Evolutionary conservation across 441 rosid species (phyloP).

Genomic region (Gossypium trilobum): DNA sequence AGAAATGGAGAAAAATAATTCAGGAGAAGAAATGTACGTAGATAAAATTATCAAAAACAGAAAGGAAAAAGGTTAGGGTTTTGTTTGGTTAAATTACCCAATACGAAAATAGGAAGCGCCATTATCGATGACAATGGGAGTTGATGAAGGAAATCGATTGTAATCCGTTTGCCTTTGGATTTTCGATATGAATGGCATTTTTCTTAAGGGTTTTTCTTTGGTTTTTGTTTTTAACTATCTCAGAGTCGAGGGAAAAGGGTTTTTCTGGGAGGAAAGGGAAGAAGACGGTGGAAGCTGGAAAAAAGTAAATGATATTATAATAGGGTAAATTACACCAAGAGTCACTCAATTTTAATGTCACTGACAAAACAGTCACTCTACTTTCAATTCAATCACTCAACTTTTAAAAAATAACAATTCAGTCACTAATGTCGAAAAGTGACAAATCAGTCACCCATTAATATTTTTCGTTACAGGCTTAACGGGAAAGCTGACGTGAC

Average conservation of each 20-base stretch:
- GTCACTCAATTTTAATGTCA: too few relatives aligned
- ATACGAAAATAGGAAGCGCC: constrained; percentile 90
- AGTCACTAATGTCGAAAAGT: too few relatives aligned
- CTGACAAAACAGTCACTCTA: too few relatives aligned
- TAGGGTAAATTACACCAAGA: too few relatives aligned
- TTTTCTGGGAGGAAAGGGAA: not conserved
- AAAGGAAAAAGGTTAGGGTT: constrained; percentile 21
- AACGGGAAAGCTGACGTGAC: too few relatives aligned
- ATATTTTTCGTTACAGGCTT: too few relatives aligned
- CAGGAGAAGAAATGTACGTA: not conserved
- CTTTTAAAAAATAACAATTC: too few relatives aligned
- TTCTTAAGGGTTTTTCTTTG: not conserved
- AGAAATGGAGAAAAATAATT: not conserved
- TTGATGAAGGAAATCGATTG: constrained; percentile 42
- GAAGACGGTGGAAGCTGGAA: not conserved
- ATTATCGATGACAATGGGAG: constrained; percentile 90
- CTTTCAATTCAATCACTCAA: too few relatives aligned
- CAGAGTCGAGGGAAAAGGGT: not conserved
- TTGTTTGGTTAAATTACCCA: constrained; percentile 42
- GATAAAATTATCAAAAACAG: not conserved
- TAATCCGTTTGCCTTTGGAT: constrained; percentile 69
- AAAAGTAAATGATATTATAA: too few relatives aligned
- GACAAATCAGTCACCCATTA: too few relatives aligned
- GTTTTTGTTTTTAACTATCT: not conserved
- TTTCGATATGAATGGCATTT: constrained; percentile 54